phyloP scores from a whole-genome alignment of 768 basidiomycete species.

The Russula earlei region DNA sequence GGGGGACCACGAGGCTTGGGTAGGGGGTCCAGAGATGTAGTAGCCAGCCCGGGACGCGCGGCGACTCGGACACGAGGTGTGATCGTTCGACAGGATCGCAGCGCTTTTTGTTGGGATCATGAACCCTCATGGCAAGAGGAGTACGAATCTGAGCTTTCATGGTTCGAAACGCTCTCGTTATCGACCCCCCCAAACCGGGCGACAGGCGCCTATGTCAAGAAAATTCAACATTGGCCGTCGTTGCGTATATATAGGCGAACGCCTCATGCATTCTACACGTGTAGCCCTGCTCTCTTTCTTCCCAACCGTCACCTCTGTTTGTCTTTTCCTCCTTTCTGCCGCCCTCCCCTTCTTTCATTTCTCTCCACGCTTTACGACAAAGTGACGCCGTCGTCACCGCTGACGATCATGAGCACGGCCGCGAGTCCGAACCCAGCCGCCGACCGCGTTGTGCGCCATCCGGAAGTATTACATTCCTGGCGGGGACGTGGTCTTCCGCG shows the following conservation, averaged over 20 bases:
- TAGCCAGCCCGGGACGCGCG: neutral
- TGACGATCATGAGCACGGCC: conserved; percentile 17
- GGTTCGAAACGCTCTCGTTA: neutral
- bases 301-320: conserved; percentile 6
- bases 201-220: conserved; percentile 1
- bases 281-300: conserved; percentile 15
- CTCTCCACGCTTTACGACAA: conserved; percentile 8
- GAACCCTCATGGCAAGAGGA: conserved; percentile 10
- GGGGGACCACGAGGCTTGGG: conserved; percentile 10
- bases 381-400: conserved; percentile 4
- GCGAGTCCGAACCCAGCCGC: conserved; percentile 3
- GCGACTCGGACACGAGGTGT: conserved; percentile 13
- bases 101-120: neutral
- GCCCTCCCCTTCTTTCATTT: neutral
- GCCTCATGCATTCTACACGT: conserved; percentile 21
- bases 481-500: conserved; percentile 38
- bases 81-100: conserved; percentile 1
- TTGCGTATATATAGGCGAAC: conserved; percentile 18
- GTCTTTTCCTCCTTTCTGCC: neutral
- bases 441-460: conserved; percentile 25
- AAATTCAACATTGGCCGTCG: conserved; percentile 8
- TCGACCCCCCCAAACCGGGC: conserved; percentile 1
- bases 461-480: conserved; percentile 42
- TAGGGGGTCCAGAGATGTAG: conserved; percentile 2
- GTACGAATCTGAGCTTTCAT: neutral